Percentiles rank a stretch among this genome's conserved stretches.
Conservation (phyloP, 768 basidiomycete genomes). For the Termitomyces sp. region DNA sequence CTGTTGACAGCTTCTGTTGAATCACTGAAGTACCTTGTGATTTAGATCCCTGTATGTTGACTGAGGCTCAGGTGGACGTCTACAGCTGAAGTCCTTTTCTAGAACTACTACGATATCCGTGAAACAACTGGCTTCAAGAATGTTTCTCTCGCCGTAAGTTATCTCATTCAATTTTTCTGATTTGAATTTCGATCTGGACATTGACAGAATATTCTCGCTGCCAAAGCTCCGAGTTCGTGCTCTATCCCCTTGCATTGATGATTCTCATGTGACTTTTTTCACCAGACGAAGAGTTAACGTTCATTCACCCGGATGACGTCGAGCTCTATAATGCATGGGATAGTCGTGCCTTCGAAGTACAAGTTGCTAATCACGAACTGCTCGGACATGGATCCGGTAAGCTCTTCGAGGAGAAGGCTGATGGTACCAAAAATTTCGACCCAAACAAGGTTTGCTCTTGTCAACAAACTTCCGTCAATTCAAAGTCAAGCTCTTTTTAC, state of each 20-base stretch:
- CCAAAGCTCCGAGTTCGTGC: constrained; percentile 74
- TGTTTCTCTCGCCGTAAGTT: constrained; percentile 71
- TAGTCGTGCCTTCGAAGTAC: constrained; percentile 74
- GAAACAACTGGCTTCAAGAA: constrained; percentile 87
- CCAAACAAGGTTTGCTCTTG: constrained; percentile 45
- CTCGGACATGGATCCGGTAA: constrained; percentile 87
- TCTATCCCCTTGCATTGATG: neutral
- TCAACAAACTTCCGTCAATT: neutral
- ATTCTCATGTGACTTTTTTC: neutral
- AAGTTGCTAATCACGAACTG: constrained; percentile 88
- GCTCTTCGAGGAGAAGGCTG: constrained; percentile 68
- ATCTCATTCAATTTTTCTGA: neutral
- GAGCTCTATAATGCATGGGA: constrained; percentile 78
- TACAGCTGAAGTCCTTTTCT: neutral
- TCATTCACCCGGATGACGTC: constrained; percentile 77
- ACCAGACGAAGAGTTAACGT: constrained; percentile 73
- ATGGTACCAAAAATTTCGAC: constrained; percentile 83
- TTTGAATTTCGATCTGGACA: neutral
- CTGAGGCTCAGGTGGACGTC: neutral
- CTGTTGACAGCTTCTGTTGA: neutral
- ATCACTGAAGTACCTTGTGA: neutral
- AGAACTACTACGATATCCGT: constrained; percentile 84
- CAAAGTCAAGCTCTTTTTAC: neutral
- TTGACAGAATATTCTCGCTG: constrained; percentile 72
- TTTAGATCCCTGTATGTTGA: constrained; percentile 58